Conservation (phyloP, 306 rosid species). For the Urtica urens region DNA sequence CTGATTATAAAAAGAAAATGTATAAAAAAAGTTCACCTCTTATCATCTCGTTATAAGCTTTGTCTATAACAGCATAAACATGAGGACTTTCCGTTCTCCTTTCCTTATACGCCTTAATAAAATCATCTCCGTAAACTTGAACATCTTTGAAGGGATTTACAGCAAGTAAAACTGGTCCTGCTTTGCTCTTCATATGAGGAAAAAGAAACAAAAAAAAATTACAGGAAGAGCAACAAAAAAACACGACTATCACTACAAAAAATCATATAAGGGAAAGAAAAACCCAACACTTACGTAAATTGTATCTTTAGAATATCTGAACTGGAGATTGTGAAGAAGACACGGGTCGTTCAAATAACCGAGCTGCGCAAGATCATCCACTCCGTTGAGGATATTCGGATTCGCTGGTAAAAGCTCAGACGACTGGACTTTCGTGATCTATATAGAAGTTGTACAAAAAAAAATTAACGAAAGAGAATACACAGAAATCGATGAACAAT, state of each 20-base stretch:
- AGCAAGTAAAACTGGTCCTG: slow-evolving; percentile 81
- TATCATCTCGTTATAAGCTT: slow-evolving; percentile 79
- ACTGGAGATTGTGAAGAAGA: slow-evolving; percentile 61
- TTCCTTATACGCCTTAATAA: slow-evolving; percentile 45
- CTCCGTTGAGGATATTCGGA: slow-evolving; percentile 80
- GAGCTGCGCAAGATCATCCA: slow-evolving; percentile 85
- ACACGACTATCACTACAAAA: slow-evolving; percentile 7
- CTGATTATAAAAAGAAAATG: background rate
- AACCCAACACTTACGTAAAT: slow-evolving; percentile 55
- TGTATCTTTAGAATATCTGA: slow-evolving; percentile 64
- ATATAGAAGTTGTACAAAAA: slow-evolving; percentile 19
- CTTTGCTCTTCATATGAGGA: slow-evolving; percentile 63
- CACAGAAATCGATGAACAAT: background rate
- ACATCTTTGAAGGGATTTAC: slow-evolving; percentile 79
- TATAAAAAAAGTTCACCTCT: slow-evolving; percentile 35
- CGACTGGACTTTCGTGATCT: slow-evolving; percentile 54
- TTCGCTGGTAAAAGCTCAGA: slow-evolving; percentile 73
- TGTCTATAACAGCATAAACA: slow-evolving; percentile 60
- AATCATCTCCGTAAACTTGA: slow-evolving; percentile 53
- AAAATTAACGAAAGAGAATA: slow-evolving; percentile 16
- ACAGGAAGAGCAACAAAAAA: slow-evolving; percentile 15
- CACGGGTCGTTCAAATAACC: slow-evolving; percentile 91
- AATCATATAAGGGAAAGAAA: slow-evolving; percentile 10
- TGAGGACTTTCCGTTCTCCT: slow-evolving; percentile 56
- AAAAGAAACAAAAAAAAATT: slow-evolving; percentile 22